A percentile compares a stretch with the other conserved stretches of the same genome.
These are phyloP conservation scores for Reticulascus tulasneorum DNA, from an alignment of 2,329 filamentous ascomycete species.

Conservation along the genomic window DNA sequence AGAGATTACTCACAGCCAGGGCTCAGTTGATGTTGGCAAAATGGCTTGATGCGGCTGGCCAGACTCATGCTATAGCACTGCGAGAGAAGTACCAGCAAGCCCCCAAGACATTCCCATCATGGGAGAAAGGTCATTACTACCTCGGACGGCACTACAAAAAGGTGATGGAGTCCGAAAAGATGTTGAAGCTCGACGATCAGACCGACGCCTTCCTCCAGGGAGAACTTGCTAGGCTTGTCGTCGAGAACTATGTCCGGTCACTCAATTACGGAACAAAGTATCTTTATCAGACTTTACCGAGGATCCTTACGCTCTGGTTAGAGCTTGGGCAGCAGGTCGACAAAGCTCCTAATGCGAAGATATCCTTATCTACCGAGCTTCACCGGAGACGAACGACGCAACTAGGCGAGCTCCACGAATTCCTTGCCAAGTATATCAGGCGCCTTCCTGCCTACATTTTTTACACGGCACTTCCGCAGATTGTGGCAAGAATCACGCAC, in stretches of 20 bases:
- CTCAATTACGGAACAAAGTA: constrained; percentile 90
- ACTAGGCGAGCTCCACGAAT: constrained; percentile 65
- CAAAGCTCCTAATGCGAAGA: constrained; percentile 53
- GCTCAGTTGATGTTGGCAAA: constrained; percentile 89
- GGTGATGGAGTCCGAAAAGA: constrained; percentile 82
- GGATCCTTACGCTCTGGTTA: constrained; percentile 89
- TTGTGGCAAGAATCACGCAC: constrained; percentile 94
- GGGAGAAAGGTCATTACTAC: constrained; percentile 98
- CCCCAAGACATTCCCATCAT: constrained; percentile 63
- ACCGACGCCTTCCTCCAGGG: constrained; percentile 73
- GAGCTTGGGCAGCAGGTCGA: constrained; percentile 78
- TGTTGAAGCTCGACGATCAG: constrained; percentile 71
- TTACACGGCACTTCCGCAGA: constrained; percentile 81
- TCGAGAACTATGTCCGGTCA: constrained; percentile 89
- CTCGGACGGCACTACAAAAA: constrained; percentile 97
- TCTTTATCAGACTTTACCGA: constrained; percentile 88
- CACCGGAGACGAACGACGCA: constrained; percentile 57
- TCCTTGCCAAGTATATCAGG: constrained; percentile 74
- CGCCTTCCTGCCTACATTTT: constrained; percentile 73
- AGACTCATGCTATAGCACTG: constrained; percentile 79
- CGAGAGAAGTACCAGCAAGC: constrained; percentile 80
- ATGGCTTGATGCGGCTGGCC: constrained; percentile 93
- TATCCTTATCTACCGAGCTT: constrained; percentile 49
- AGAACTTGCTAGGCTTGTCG: constrained; percentile 80
- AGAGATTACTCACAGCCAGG: constrained; percentile 63